Evolutionary conservation across 768 basidiomycete genomes (phyloP), one percentile per base, ranked within the genome.

Genomic region (Lentinus brumalis): DNA sequence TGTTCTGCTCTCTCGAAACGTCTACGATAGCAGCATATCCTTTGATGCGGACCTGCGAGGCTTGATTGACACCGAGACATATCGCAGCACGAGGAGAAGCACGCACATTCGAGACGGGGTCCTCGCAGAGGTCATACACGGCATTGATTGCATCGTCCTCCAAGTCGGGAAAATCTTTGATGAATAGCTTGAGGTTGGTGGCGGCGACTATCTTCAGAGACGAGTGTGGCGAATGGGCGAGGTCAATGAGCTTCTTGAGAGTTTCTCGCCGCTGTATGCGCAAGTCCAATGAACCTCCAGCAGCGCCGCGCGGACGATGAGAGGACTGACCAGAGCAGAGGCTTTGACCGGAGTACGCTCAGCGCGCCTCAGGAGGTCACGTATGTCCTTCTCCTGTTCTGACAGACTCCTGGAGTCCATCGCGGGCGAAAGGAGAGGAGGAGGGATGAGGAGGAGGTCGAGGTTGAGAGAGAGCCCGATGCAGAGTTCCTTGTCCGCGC

Each of bases 121-220:
- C 89, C 71, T 91, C 89, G 69, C 89, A 91, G 0, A 91, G 74
- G 73, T 91, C 89, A 66, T 90, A 91, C 12, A 91, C 81, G n/a
- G 86, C 86, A 66, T 91, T 86, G 67, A 91, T 88, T 6, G 86
- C 86, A 21, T 82, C 82, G 65, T 91, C 89, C 69, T 89, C 86
- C n/a, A 87, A 74, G 47, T 88, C 89, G 0, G 85, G 83, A 65
- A 88, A 87, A 71, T 87, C 84, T 63, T 75, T 81, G 75, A 90
- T 84, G 70, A 86, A 86, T 51, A 73, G 64, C 38, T 77, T 81
- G 57, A 91, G 81, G 53, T 85, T 80, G 35, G 73, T 73, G 0
- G 87, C 88, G 0, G 85, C 86, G 35, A 86, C 75, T 29, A 79
- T 80, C 66, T 87, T 88, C 59, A 85, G 71, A 15, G 72, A 66